These are phyloP conservation scores for Xanthoparmelia taractica DNA, from an alignment of 495 filamentous ascomycete species.

Conservation along the genomic window DNA sequence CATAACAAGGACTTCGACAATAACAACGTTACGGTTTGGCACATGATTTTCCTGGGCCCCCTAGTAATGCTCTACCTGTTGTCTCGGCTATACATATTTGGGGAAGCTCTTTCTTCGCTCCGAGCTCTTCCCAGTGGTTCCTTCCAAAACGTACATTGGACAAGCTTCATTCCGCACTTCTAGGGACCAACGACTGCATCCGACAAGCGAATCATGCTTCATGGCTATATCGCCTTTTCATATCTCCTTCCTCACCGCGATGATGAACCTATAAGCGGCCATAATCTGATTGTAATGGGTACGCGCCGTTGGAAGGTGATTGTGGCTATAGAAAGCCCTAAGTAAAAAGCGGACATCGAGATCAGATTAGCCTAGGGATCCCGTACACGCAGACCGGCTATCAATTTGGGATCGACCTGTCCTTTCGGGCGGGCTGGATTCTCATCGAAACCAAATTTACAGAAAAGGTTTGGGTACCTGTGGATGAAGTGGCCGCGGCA, in stretches of 20 bases:
- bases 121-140: slow-evolving; percentile 5
- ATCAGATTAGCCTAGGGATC: no score
- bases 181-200: background rate
- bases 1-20: slow-evolving; percentile 2
- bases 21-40: background rate
- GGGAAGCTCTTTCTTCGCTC: slow-evolving; percentile 8
- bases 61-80: background rate
- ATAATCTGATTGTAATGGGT: no score
- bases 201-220: background rate
- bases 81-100: slow-evolving; percentile 3
- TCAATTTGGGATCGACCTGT: no score
- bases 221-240: background rate
- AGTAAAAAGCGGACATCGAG: no score
- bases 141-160: background rate
- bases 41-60: background rate
- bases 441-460: no score
- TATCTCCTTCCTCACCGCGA: background rate
- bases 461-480: no score
- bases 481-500: no score
- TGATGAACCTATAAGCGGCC: no score
- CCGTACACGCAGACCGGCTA: no score
- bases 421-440: no score
- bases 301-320: no score
- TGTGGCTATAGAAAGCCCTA: no score
- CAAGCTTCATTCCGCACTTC: background rate